Base-by-base conservation (phyloP, 768 basidiomycete species). In the Hericium alpestre region DNA sequence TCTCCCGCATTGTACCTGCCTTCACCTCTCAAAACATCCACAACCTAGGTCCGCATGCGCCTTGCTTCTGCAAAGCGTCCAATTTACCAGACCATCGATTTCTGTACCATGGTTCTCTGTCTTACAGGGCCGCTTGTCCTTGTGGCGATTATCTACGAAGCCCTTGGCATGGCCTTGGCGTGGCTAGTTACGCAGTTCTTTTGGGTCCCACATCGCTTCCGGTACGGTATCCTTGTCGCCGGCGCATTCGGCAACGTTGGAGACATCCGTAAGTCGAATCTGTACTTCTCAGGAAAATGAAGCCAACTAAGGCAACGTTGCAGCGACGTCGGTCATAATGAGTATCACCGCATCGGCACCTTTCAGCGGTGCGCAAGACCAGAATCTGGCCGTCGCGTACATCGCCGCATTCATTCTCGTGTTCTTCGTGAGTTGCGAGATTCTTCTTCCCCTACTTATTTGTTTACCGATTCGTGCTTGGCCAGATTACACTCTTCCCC, bases 171-270 rank as follows among this genome's bases (percentile, higher is more conserved):
- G 9, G 38, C 67, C 7, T 72, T 83, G 22, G 80, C 81, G 0
- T 82, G 75, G 72, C 50, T 78, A n/a, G 69, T 81, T 54, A 79
- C 78, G 51, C 77, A 79, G 59, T 62, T 85, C 52, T 88, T 85
- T 63, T 89, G 86, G 81, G 86, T 90, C 2, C 88, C 88, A 1
- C 83, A 87, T 64, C 76, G 84, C 25, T 89, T 90, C 64, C 73
- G 87, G 50, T 80, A 82, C 63, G 89, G 87, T 0, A 74, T 90
- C 22, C 63, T 89, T 0, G 79, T 80, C 3, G 85, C 86, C 0
- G 87, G 86, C 40, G 80, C 77, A 3, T 89, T 81, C 80, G 77
- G 74, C 9, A 89, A 88, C 62, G 77, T 77, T 47, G 85, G 82
- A 9, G 87, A 87, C 64, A 78, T 89, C 37, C 83, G 86, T 87